Base-by-base conservation (phyloP, 2,329 filamentous ascomycete genomes). In the Geosmithia morbida region DNA sequence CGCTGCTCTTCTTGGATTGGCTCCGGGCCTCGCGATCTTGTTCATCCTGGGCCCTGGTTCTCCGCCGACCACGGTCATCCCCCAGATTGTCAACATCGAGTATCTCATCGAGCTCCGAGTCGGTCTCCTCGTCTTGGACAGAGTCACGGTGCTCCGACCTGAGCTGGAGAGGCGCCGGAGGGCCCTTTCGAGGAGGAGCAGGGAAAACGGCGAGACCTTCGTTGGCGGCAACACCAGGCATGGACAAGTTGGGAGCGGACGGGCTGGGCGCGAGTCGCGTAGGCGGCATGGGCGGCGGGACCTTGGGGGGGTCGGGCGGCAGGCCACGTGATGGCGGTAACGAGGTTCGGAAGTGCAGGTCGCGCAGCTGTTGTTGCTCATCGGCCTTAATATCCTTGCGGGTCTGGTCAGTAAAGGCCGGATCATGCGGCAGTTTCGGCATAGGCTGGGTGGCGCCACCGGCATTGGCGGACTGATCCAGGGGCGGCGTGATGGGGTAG, bases 41-140 rank as follows among this genome's bases (percentile, higher is more conserved):
- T 54, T 96, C 87, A 56, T 96, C 89, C 51, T 95, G 87, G 60
- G 90, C 87, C 46, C 89, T 77, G 2, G 88, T 95, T 62, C 84
- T 87, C 55, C 87, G 75, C 50, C 88, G 77, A 8, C 88, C 90
- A 51, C 89, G 76, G 46, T 79, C 68, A 13, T 75, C 69, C 0
- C 74, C 68, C 45, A 81, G 68, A 52, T 84, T 81, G 43, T 82
- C 74, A 3, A 83, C 79, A 51, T 86, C 82, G 13, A 87, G 64
- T 37, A 85, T 74, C 52, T 89, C 84, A 50, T 92, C 87, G 54
- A 89, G 92, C 52, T 94, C 88, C 0, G 86, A 89, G 50, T 87
- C 86, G 0, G 82, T 81, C 37, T 79, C 75, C 2, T 76, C 73
- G 13, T 81, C 79, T 8, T 20, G 29, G 7, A 41, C 48, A 7